phyloP scores from a whole-genome alignment of 192 early-diverging fungal genomes.

The Podila minutissima region DNA sequence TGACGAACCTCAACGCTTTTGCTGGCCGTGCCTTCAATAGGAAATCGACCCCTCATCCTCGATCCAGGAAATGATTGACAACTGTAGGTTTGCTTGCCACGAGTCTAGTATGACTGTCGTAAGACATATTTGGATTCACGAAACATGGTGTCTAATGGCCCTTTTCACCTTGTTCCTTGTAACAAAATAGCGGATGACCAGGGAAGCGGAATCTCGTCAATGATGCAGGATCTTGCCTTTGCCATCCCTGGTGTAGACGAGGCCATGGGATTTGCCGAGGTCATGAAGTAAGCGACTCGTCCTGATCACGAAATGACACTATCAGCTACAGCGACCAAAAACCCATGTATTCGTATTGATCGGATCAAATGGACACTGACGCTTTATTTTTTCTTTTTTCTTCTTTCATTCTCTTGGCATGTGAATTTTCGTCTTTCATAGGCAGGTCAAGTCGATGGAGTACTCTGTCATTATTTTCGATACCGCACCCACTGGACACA shows the following conservation, averaged over 20 bases:
- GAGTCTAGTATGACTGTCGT: neutral
- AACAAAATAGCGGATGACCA: conserved; percentile 65
- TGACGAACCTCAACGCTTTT: neutral
- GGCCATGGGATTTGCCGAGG: conserved; percentile 99
- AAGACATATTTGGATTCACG: conserved; percentile 3
- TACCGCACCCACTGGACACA: conserved; percentile 99
- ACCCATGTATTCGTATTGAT: neutral
- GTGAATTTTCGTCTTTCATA: conserved; percentile 23
- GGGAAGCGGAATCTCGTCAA: conserved; percentile 78
- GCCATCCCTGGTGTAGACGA: conserved; percentile 99
- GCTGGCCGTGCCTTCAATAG: conserved; percentile 48
- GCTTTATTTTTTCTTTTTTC: neutral
- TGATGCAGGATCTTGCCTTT: conserved; percentile 98
- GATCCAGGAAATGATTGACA: conserved; percentile 99
- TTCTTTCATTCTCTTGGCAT: neutral
- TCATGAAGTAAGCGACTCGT: conserved; percentile 88
- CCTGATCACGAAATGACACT: neutral
- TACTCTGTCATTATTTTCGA: conserved; percentile 99
- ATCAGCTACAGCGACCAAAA: neutral
- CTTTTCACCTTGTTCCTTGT: conserved; percentile 2
- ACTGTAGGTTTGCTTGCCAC: conserved; percentile 60
- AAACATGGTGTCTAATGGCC: neutral
- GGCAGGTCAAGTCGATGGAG: conserved; percentile 98
- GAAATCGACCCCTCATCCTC: conserved; percentile 99
- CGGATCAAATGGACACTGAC: neutral